Evolutionary conservation across 192 early-diverging fungal genomes (phyloP).

Genomic region (Coemansia sp.): DNA sequence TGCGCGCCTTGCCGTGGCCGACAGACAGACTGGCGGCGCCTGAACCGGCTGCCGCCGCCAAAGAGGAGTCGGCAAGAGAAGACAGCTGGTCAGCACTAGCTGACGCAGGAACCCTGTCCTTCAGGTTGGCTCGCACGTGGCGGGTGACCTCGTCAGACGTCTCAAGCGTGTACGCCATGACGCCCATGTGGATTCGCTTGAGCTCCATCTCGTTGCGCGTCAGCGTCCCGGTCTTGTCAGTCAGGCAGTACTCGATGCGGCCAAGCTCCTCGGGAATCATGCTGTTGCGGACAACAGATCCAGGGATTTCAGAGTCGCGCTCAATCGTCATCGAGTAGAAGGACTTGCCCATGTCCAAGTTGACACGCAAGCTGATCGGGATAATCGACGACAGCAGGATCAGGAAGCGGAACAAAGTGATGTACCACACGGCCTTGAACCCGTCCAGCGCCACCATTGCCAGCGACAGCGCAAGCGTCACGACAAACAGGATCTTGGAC

Average conservation of each 20-base stretch:
- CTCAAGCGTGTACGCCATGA: constrained; percentile 87
- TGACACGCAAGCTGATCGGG: constrained; percentile 92
- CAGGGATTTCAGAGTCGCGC: constrained; percentile 78
- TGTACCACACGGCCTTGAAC: constrained; percentile 87
- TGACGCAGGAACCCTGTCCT: constrained; percentile 7
- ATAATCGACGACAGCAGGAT: constrained; percentile 96
- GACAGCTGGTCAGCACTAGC: background rate
- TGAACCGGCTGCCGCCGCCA: background rate
- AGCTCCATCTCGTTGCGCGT: constrained; percentile 98
- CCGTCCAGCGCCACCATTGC: constrained; percentile 87
- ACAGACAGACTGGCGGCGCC: constrained; percentile 8
- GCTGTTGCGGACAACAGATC: constrained; percentile 87
- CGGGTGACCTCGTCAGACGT: constrained; percentile 86
- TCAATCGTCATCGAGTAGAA: constrained; percentile 90
- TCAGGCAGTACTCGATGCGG: constrained; percentile 86
- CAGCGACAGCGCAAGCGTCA: constrained; percentile 79
- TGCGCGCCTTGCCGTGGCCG: constrained; percentile 60
- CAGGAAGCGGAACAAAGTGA: constrained; percentile 89
- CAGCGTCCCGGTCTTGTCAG: constrained; percentile 96
- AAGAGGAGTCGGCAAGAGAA: background rate
- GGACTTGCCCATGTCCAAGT: constrained; percentile 95
- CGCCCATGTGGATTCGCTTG: constrained; percentile 92
- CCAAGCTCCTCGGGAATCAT: constrained; percentile 97
- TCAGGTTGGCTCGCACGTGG: constrained; percentile 59
- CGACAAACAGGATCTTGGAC: constrained; percentile 87